Percentiles rank a stretch among this genome's conserved stretches.
phyloP scores from a whole-genome alignment of 352 stramenopile genomes.

The Phytophthora sp. region DNA sequence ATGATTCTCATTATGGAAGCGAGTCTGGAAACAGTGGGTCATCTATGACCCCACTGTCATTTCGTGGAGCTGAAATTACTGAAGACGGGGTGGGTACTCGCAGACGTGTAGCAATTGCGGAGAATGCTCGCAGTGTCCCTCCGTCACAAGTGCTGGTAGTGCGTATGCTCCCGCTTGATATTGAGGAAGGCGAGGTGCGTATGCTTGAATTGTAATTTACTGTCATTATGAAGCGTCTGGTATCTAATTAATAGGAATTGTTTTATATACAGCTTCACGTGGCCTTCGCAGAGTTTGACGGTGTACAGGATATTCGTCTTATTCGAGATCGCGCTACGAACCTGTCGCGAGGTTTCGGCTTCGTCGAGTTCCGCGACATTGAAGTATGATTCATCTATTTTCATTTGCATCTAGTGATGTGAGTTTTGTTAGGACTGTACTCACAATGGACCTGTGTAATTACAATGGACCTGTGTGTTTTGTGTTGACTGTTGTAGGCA shows the following conservation, averaged over 20 bases:
- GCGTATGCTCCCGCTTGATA: conserved; percentile 71
- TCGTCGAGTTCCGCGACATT: conserved; percentile 76
- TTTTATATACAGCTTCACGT: conserved; percentile 78
- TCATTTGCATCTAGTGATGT: background rate
- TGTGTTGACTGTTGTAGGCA: conserved; percentile 24
- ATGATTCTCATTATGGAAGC: conserved; percentile 4
- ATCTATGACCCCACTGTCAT: background rate
- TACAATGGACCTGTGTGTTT: no score
- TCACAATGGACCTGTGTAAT: no score
- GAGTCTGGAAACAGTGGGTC: background rate
- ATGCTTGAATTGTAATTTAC: background rate
- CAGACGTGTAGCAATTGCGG: conserved; percentile 8
- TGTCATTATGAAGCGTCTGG: background rate
- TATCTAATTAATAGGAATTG: background rate
- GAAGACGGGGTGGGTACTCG: conserved; percentile 6
- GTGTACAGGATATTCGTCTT: conserved; percentile 72
- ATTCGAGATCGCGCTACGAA: conserved; percentile 76
- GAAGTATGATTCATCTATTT: conserved; percentile 46
- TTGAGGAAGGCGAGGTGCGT: conserved; percentile 78
- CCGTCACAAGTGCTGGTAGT: conserved; percentile 75
- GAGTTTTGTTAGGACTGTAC: background rate
- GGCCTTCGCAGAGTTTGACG: conserved; percentile 66
- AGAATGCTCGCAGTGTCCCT: conserved; percentile 15
- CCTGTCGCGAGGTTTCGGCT: conserved; percentile 74
- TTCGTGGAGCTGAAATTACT: conserved; percentile 1